Evolutionary conservation across 495 filamentous ascomycete genomes (phyloP), one percentile per base, ranked within the genome.

Genomic region (Penicillium turbatum): DNA sequence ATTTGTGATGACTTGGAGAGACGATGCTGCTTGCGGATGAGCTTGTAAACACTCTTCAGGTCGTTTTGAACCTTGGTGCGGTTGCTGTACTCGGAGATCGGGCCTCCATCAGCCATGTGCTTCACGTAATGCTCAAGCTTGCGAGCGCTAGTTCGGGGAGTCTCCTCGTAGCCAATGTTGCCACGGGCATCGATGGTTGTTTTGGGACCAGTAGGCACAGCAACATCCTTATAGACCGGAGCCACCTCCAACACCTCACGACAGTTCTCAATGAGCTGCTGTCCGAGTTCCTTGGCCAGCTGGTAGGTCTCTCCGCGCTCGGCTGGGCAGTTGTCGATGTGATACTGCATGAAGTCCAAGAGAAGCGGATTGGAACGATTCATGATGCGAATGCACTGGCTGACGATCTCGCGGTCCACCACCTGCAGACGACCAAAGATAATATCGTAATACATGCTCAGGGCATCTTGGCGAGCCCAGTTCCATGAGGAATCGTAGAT

Each of bases 401-500:
- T 95, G 61, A 99, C 93, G 66, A 97, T 99, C 71, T 99, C 93
- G 45, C 93, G 88, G 62, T 99, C 93, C 11, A 99, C 88, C 19
- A 86, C 89, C 74, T 89, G 84, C 19, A 99, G 81, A 41, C 95
- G 83, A 39, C 93, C 93, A 59, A 99, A 99, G 63, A 99, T 97
- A 61, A 99, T 95, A 66, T 99, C 95, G 71, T 90, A 99, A 76
- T 91, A 99, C 93, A 99, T 99, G 76, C 83, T 89, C 35, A 97
- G 79, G 34, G 92, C 93, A 72, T 99, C 93, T 65, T 97, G 95
- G 47, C 93, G 87, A 30, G 89, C 93, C 93, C 93, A 99, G 69
- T 99, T 99, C 93, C 93, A 99, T 1, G 90, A 93, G 0, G 93
- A 97, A 69, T 99, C 93, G 72, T 97, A 99, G 12, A 95, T 84